Conservation (phyloP, 495 filamentous ascomycete species). For the Tuber umbilicatum region DNA sequence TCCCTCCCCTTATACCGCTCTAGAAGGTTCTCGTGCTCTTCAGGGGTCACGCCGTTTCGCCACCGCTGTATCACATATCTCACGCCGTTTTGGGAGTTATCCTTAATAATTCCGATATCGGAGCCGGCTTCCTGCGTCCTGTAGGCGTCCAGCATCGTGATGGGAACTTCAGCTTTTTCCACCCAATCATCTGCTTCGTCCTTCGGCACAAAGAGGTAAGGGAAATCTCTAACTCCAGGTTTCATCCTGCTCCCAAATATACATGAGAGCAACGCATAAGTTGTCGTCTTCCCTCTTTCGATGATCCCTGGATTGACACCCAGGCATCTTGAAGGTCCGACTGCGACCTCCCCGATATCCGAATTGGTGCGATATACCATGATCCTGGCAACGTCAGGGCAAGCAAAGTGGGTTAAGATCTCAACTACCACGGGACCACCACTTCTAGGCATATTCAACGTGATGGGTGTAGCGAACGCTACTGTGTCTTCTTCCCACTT, state of each 20-base stretch:
- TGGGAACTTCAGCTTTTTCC: background rate
- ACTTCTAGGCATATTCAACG: conserved; percentile 18
- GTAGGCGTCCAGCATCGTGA: conserved; percentile 24
- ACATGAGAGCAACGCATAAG: conserved; percentile 30
- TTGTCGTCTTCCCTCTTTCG: conserved; percentile 26
- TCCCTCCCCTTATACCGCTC: conserved; percentile 28
- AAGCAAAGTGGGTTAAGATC: conserved; percentile 42
- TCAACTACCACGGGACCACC: conserved; percentile 29
- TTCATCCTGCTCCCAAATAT: conserved; percentile 32
- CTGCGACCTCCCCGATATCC: conserved; percentile 24
- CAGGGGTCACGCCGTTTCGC: conserved; percentile 31
- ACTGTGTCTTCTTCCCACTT: conserved; percentile 29
- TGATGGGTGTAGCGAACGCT: conserved; percentile 26
- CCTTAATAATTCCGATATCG: conserved; percentile 41
- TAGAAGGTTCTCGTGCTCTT: conserved; percentile 14
- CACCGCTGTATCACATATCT: conserved; percentile 33
- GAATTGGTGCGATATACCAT: conserved; percentile 47
- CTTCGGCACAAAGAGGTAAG: conserved; percentile 36
- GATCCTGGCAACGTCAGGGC: conserved; percentile 42
- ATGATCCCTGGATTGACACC: conserved; percentile 24
- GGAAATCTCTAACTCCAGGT: conserved; percentile 27
- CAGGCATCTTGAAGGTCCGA: conserved; percentile 22
- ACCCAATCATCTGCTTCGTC: conserved; percentile 27
- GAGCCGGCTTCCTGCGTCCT: conserved; percentile 14
- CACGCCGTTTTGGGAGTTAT: conserved; percentile 29